Percentiles rank a stretch among this genome's conserved stretches.
Evolutionary conservation across 2,329 filamentous ascomycete genomes (phyloP).

Genomic region (Trichoderma sp.): DNA sequence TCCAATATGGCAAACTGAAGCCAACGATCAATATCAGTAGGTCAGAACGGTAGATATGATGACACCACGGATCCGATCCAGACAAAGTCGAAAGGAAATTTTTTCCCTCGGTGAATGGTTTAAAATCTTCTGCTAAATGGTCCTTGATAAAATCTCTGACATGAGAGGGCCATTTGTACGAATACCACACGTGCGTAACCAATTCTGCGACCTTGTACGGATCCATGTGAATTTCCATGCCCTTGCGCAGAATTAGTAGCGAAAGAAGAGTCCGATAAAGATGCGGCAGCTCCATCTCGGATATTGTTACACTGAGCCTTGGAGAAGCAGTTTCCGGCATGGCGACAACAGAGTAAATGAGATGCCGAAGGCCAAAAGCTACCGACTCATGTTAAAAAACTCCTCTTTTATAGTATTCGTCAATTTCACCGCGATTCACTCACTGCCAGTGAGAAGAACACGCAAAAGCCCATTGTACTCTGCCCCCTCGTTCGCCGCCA

Average conservation of each 20-base stretch:
- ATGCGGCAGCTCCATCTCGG: conserved; percentile 9
- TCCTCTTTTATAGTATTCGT: neutral
- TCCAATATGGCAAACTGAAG: neutral
- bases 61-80: neutral
- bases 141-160: neutral
- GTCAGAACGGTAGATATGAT: neutral
- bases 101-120: neutral
- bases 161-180: conserved; percentile 30
- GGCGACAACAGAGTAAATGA: conserved; percentile 35
- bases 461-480: conserved; percentile 32
- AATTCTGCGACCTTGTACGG: conserved; percentile 33
- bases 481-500: conserved; percentile 37
- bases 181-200: conserved; percentile 38
- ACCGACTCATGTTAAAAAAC: neutral
- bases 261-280: conserved; percentile 27
- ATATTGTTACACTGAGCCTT: conserved; percentile 28
- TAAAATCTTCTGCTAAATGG: neutral
- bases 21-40: neutral
- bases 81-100: no score
- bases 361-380: conserved; percentile 35
- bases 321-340: conserved; percentile 32
- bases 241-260: conserved; percentile 28
- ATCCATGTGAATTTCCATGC: conserved; percentile 6
- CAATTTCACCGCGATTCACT: neutral
- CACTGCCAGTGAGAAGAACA: conserved; percentile 35